Evolutionary conservation across 495 filamentous ascomycete species (phyloP), one percentile per base, ranked within the genome.

Genomic region (Aspergillus indologenus): DNA sequence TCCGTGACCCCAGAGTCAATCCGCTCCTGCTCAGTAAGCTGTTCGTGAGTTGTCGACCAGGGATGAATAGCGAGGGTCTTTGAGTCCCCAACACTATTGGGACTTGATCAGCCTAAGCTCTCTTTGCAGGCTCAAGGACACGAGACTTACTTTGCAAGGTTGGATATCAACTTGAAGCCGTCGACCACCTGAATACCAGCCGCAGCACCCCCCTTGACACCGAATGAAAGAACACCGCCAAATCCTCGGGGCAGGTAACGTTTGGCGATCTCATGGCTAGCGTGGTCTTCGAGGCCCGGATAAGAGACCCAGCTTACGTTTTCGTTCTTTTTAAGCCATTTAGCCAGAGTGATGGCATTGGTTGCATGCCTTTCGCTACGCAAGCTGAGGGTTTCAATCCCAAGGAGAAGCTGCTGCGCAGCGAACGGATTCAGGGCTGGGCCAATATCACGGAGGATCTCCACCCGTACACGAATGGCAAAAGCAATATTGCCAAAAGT

Each of bases 11-110:
- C 94, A 15, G 89, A 92, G 66, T 81, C 85, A 20, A 81, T 67
- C 71, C 85, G 87, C 80, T 98, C 94, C 70, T 91, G 81, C 14
- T 95, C 90, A 17, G 79, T 83, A 31, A 98, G 81, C 75, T 98
- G 94, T 79, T 97, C 91, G 72, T 98, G 94, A 11, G 94, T 98
- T 18, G 94, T 98, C 5, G 87, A 89, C 90, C 91, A 94, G 3
- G 94, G 94, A 74, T 98, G 95, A 61, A 98, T 96, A 18, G 93
- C 93, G 51, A 98, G 81, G 19, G 94, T 98, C 82, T 88, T 90
- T 45, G 83, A 84, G 66, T 88, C 85, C 24, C 85, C 85, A 43
- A 88, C 85, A 71, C 83, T 86, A 54, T 69, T 20, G 62, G 57
- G 43, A 23, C 18, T 23, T 19, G 50, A 17, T 43, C 40, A 15